Conservation (phyloP, 2,329 filamentous ascomycete species). For the Plenodomus lindquistii region DNA sequence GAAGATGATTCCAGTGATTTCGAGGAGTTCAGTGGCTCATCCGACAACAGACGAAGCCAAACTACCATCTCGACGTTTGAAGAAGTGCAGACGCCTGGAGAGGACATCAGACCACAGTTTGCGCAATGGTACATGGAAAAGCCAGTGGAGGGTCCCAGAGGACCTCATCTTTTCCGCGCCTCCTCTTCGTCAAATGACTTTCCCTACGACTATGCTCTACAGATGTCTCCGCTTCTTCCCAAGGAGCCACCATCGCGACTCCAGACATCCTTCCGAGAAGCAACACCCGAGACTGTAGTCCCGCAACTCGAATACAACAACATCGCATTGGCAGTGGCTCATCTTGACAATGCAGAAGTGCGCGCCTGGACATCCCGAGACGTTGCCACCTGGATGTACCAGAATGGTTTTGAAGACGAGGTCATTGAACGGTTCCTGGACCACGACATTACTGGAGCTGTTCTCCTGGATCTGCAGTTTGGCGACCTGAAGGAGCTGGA, state of each 20-base stretch:
- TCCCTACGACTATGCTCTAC: constrained; percentile 58
- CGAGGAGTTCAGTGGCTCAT: constrained; percentile 61
- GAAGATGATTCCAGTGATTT: constrained; percentile 60
- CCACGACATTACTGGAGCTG: constrained; percentile 89
- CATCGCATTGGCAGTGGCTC: constrained; percentile 56
- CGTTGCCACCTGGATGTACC: constrained; percentile 84
- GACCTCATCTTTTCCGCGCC: constrained; percentile 82
- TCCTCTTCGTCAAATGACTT: constrained; percentile 64
- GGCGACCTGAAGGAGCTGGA: constrained; percentile 83
- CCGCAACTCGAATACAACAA: constrained; percentile 53
- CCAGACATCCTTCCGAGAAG: constrained; percentile 48
- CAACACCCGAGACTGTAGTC: constrained; percentile 43
- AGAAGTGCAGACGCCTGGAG: constrained; percentile 75
- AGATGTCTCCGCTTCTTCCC: constrained; percentile 74
- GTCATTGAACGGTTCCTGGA: constrained; percentile 83
- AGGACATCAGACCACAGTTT: constrained; percentile 62
- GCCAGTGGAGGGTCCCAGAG: constrained; percentile 76
- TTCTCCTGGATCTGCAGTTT: constrained; percentile 88
- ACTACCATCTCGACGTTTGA: constrained; percentile 88
- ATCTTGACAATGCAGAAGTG: constrained; percentile 64
- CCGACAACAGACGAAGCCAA: constrained; percentile 68
- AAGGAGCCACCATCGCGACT: constrained; percentile 56
- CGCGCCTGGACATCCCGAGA: constrained; percentile 73
- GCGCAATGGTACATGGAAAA: constrained; percentile 64
- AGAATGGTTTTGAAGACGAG: constrained; percentile 75